Conservation (phyloP, 2,329 filamentous ascomycete species). For the Xylaria sp. region DNA sequence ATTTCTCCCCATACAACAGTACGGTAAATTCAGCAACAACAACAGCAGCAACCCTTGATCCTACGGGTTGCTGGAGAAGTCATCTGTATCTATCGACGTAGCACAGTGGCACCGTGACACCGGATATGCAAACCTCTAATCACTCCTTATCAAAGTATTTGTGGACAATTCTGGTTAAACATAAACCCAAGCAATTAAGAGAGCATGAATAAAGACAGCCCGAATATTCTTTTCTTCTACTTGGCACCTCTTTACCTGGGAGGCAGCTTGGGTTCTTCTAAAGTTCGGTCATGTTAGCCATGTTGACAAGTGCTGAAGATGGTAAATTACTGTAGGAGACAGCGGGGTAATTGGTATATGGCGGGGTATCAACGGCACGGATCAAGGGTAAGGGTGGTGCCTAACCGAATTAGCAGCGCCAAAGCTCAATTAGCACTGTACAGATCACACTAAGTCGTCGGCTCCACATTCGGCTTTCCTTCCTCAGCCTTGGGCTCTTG, state of each 20-base stretch:
- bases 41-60: neutral
- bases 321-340: no score
- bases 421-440: neutral
- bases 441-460: neutral
- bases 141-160: neutral
- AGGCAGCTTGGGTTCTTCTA: neutral
- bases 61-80: neutral
- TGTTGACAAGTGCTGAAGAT: neutral
- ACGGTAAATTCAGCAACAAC: neutral
- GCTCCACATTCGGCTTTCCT: conserved; percentile 7
- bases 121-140: neutral
- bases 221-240: neutral
- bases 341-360: neutral
- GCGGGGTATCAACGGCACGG: neutral
- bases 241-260: no score
- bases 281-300: neutral
- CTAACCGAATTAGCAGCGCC: neutral
- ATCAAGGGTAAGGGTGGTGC: neutral
- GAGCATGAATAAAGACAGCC: neutral
- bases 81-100: neutral
- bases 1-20: conserved; percentile 4
- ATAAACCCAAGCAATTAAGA: neutral
- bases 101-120: neutral
- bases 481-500: conserved; percentile 24
- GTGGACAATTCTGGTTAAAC: neutral